A percentile compares a stretch with the other conserved stretches of the same genome.
Conservation (phyloP, 148 eudicot species). For the Tetragonia tetragonoides region DNA sequence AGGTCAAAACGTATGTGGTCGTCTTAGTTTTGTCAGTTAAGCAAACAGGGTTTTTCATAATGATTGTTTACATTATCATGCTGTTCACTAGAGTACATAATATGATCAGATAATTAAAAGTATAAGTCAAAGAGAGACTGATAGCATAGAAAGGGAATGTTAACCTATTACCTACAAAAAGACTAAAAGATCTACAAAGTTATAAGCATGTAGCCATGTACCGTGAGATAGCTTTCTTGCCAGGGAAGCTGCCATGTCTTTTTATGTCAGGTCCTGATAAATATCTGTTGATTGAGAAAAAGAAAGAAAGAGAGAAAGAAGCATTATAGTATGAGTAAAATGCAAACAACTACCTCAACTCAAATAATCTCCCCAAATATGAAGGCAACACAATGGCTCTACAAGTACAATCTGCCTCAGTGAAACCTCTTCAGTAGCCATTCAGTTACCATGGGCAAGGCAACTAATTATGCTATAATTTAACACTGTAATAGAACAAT, state of each 20-base stretch:
- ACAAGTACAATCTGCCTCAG: background rate
- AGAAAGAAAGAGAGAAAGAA: background rate
- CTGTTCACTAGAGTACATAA: no score
- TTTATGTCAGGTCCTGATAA: background rate
- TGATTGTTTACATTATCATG: no score
- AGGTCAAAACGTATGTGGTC: no score
- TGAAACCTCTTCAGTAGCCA: no score
- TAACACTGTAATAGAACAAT: no score
- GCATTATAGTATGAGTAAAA: background rate
- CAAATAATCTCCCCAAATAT: background rate
- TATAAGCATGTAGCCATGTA: slow-evolving; percentile 3
- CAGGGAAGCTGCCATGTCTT: slow-evolving; percentile 30
- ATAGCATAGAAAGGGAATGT: background rate
- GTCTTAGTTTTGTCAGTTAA: no score
- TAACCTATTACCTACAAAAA: background rate
- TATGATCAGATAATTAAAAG: no score
- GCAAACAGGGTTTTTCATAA: no score
- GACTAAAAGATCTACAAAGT: background rate
- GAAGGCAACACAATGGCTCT: background rate
- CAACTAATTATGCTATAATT: no score
- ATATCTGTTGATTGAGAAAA: background rate
- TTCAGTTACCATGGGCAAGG: no score
- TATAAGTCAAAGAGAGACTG: background rate
- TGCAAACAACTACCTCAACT: no score
- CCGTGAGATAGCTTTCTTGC: slow-evolving; percentile 30